Base-by-base conservation (phyloP, 805 yeast genomes). In the Sugiyamaella lignohabitans region DNA sequence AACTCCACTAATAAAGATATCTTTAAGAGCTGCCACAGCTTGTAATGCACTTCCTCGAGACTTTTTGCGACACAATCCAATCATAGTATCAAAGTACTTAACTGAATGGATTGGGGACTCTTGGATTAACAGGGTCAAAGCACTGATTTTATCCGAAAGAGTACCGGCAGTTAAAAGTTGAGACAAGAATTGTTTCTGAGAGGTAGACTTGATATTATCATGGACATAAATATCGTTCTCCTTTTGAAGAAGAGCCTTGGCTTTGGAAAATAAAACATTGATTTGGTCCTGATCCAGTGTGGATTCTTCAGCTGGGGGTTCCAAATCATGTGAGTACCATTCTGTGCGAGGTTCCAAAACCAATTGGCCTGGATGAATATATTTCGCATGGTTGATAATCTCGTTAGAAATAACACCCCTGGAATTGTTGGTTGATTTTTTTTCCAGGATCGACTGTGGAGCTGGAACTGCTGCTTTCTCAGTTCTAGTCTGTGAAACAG, bases 161-260 rank as follows among this genome's bases (percentile, higher is more conserved):
- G 98, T 93, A 85, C 98, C 98, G 55, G 80, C 83, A 4, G 88
- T 74, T 59, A 93, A 75, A 56, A 93, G 83, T 66, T 91, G 94
- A 1, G 91, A 76, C 72, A 87, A 78, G 64, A 91, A 91, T 72
- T 86, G 83, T 62, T 79, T 81, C 69, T 85, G 96, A 4, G 94
- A 84, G 35, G 83, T 79, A 47, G 82, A 76, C 53, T 80, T 80
- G 46, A 84, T 77, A 61, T 82, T 82, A 61, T 83, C 94, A 51
- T 80, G 82, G 51, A 78, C 74, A 62, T 85, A 91, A 0, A 72
- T 59, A 48, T 75, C 73, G 63, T 87, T 87, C 50, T 93, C 98
- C 16, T 69, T 66, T 45, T 83, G 84, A 20, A 87, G 68, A 17
- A 82, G 68, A 37, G 68, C 70, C 57, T 81, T 73, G 34, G 94